Conservation (phyloP, 176 grass and related monocot genomes). For the Triticum turgidum region DNA sequence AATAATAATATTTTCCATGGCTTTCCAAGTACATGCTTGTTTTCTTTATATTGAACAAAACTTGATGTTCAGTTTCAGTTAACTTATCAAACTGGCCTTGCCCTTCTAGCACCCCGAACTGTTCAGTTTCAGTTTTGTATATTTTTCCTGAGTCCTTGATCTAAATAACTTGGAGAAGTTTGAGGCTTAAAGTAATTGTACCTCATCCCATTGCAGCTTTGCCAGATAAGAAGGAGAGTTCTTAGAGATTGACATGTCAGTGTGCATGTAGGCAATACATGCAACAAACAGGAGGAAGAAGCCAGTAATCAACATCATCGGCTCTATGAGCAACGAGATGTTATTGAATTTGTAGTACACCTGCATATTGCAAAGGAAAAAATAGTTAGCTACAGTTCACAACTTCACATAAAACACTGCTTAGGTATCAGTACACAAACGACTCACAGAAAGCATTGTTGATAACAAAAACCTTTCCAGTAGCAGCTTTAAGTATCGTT, state of each 20-base stretch:
- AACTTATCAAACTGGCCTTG: conserved; percentile 3
- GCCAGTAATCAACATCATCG: conserved; percentile 82
- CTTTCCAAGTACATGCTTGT: neutral
- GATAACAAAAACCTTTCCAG: neutral
- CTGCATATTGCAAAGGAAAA: conserved; percentile 52
- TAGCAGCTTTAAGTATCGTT: conserved; percentile 4
- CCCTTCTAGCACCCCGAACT: neutral
- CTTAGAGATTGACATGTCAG: conserved; percentile 96
- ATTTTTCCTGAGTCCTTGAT: neutral
- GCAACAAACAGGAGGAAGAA: conserved; percentile 84
- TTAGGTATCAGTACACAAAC: conserved; percentile 6
- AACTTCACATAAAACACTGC: conserved; percentile 7
- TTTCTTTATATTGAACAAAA: neutral
- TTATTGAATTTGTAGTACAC: conserved; percentile 91
- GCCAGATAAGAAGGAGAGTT: conserved; percentile 83
- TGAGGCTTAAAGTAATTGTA: conserved; percentile 19
- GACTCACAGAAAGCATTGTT: neutral
- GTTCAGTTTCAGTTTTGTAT: neutral
- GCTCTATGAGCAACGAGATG: conserved; percentile 78
- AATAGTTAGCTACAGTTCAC: conserved; percentile 13
- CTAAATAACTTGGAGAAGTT: neutral
- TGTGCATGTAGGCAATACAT: conserved; percentile 84
- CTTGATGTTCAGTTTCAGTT: neutral
- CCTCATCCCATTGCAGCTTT: conserved; percentile 95
- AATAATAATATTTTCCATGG: neutral